Conservation (phyloP, 345 rosid species). For the Gossypium anomalum region DNA sequence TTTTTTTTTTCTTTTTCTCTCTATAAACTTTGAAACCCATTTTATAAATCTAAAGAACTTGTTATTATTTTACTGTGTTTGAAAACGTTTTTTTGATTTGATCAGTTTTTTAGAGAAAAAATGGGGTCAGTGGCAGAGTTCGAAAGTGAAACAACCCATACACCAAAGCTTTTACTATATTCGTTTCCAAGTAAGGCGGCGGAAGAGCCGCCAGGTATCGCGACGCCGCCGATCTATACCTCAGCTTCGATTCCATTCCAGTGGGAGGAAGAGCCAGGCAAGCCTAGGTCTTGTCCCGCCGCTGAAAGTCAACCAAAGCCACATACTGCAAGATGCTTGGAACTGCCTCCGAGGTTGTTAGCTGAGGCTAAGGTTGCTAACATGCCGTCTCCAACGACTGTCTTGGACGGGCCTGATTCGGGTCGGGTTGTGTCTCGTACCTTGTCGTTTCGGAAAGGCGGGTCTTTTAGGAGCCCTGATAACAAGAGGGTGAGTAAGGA, state of each 20-base stretch:
- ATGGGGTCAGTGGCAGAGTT: conserved; percentile 9
- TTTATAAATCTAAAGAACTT: background rate
- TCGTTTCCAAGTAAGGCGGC: conserved; percentile 34
- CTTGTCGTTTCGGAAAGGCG: conserved; percentile 26
- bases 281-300: conserved; percentile 46
- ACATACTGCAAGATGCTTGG: conserved; percentile 33
- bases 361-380: conserved; percentile 25
- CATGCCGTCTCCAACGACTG: conserved; percentile 49
- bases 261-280: conserved; percentile 96
- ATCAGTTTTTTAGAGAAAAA: background rate
- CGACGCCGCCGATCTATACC: conserved; percentile 59
- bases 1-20: too few relatives aligned
- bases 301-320: background rate
- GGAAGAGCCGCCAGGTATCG: conserved; percentile 27
- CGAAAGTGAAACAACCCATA: background rate
- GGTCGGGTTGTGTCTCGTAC: conserved; percentile 32
- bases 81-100: too few relatives aligned
- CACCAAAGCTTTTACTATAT: conserved; percentile 51
- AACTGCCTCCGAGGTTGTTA: conserved; percentile 67
- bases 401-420: conserved; percentile 49
- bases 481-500: conserved; percentile 26
- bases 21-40: background rate
- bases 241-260: conserved; percentile 65
- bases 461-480: conserved; percentile 31
- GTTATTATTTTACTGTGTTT: too few relatives aligned